phyloP scores from a whole-genome alignment of 2,329 filamentous ascomycete genomes.

The Diplodia sapinea region DNA sequence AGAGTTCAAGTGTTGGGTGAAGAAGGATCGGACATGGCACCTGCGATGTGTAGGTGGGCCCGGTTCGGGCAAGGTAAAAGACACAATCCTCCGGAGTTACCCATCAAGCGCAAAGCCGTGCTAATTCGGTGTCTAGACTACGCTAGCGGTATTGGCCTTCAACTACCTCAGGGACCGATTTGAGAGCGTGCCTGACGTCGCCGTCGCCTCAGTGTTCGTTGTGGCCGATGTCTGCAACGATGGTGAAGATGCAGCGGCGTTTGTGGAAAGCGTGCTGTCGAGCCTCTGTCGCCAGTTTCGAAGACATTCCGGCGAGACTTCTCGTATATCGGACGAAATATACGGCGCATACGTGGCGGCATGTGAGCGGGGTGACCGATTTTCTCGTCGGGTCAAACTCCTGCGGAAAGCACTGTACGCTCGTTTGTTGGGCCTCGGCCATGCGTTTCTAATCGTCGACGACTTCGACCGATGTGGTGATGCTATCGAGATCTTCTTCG shows the following conservation, averaged over 20 bases:
- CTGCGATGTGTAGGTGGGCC: constrained; percentile 28
- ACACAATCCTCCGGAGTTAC: background rate
- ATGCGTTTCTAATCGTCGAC: background rate
- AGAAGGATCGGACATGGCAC: constrained; percentile 21
- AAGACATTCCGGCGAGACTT: background rate
- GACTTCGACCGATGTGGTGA: background rate
- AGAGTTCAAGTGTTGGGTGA: constrained; percentile 17
- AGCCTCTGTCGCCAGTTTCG: constrained; percentile 19
- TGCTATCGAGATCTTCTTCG: background rate
- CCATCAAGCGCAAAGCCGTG: background rate
- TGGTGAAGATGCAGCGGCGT: background rate
- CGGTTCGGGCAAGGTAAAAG: constrained; percentile 29
- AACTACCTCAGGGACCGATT: background rate
- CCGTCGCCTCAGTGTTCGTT: constrained; percentile 22
- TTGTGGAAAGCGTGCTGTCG: constrained; percentile 19
- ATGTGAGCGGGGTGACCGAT: background rate
- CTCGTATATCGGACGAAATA: background rate
- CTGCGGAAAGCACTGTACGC: background rate
- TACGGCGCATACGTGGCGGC: background rate
- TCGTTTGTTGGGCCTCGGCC: background rate
- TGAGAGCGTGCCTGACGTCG: background rate
- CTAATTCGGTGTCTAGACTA: constrained; percentile 20
- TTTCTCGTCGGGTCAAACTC: background rate
- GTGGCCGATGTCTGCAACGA: constrained; percentile 7
- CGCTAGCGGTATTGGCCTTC: constrained; percentile 17